Evolutionary conservation across 305 asterid species (phyloP), one percentile per base, ranked within the genome.

Genomic region (Fraxinus ornus): DNA sequence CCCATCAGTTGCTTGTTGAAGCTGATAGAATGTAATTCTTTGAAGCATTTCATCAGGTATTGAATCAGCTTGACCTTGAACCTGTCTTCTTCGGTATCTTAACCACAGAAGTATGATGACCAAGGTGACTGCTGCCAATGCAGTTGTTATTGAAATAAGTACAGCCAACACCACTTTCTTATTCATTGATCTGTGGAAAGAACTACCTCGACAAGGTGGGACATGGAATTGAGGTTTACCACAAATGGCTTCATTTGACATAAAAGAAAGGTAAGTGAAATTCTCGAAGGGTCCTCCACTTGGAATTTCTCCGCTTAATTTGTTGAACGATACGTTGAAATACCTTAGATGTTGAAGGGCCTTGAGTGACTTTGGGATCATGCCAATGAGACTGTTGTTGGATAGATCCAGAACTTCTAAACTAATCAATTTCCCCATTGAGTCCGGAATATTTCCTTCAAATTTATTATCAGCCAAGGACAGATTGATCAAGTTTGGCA

Each of bases 301-400:
- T 62, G 72, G 72, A 62, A 62, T 62, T 62, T 62, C 72, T 62
- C 72, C 72, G 22, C 32, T 37, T 70, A 32, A 71, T 71, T 60
- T 49, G 3, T 71, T 80, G 28, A 82, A 82, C 0, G 81, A 77
- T n/a, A 76, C 57, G 77, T 66, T 76, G 71, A 82, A 76, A 21
- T 66, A 0, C 55, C 22, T 28, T 6, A 82, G 73, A 10, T 41
- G 1, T 6, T 9, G 8, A 76, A 82, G 78, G 28, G 1, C 15
- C 52, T 76, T 78, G 28, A 77, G 1, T 6, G 81, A 66, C 22
- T 10, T 41, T 39, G 84, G 84, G 0, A 82, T 82, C 52, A 7
- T 32, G 30, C 76, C 76, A 1, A 80, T 74, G 17, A 81, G 76
- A 8, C 71, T 26, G 37, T 49, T 55, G 33, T 62, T 62, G 72